Percentiles rank a stretch among this genome's conserved stretches.
Evolutionary conservation across 1,139 yeast species (phyloP).

Genomic region (Candida glucosophila): DNA sequence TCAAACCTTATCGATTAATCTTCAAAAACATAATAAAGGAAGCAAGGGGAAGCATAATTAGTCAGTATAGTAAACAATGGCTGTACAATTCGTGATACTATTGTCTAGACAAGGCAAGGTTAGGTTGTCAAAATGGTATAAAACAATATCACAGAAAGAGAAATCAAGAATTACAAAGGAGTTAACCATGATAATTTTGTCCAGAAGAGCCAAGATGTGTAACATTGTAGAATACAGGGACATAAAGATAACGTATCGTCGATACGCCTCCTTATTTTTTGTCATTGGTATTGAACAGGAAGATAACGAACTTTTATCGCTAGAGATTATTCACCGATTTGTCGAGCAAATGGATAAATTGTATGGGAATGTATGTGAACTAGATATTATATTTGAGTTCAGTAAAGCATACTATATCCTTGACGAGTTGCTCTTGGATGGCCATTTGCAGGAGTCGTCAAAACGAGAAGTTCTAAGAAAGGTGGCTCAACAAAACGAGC

Average conservation of each 20-base stretch:
- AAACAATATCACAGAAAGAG: slow-evolving; percentile 71
- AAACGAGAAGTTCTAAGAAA: slow-evolving; percentile 70
- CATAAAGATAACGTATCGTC: slow-evolving; percentile 77
- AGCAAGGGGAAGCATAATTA: no score
- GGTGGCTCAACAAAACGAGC: slow-evolving; percentile 68
- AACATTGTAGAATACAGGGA: slow-evolving; percentile 88
- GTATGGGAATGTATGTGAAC: slow-evolving; percentile 93
- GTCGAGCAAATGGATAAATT: slow-evolving; percentile 96
- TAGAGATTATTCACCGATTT: slow-evolving; percentile 84
- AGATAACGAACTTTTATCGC: slow-evolving; percentile 78
- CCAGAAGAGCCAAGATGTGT: slow-evolving; percentile 91
- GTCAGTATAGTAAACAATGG: no score
- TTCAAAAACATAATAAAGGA: no score
- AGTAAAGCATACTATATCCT: slow-evolving; percentile 86
- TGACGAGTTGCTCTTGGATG: slow-evolving; percentile 81
- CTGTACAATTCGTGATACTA: slow-evolving; percentile 67
- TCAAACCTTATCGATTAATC: no score
- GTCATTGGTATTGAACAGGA: slow-evolving; percentile 76
- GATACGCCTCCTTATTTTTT: slow-evolving; percentile 90
- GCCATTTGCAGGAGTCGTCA: slow-evolving; percentile 78
- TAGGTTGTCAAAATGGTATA: slow-evolving; percentile 89
- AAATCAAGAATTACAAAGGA: slow-evolving; percentile 79
- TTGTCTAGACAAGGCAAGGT: slow-evolving; percentile 94
- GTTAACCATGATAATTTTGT: slow-evolving; percentile 73
- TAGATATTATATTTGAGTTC: slow-evolving; percentile 90